Percentiles rank a stretch among this genome's conserved stretches.
Evolutionary conservation across 345 rosid species (phyloP).

Genomic region (Ceriops decandra): DNA sequence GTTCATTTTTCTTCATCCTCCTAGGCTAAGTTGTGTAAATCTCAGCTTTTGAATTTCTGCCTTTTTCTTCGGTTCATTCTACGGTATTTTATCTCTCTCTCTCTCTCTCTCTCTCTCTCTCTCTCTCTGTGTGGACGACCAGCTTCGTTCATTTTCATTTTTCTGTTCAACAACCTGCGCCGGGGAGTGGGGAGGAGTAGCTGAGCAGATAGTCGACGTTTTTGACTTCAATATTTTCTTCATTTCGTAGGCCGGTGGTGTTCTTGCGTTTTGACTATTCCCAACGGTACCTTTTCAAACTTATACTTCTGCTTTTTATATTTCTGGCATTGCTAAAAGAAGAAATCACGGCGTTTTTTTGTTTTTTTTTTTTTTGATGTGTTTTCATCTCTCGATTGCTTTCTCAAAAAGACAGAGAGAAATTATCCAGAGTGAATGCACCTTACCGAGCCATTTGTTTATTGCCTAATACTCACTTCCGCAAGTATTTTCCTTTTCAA

Average conservation of each 20-base stretch:
- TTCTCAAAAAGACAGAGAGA: background rate
- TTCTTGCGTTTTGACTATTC: background rate
- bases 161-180: too few species aligned
- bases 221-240: background rate
- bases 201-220: background rate
- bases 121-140: background rate
- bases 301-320: background rate
- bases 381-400: background rate
- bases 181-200: background rate
- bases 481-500: background rate
- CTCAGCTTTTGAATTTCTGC: background rate
- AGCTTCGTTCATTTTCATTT: too few species aligned
- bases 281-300: background rate
- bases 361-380: background rate
- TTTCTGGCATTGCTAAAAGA: background rate
- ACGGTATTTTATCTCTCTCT: background rate
- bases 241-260: background rate
- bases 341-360: too few species aligned
- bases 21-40: background rate
- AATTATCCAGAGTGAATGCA: background rate
- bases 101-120: background rate
- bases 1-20: too few species aligned
- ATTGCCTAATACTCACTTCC: background rate
- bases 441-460: background rate
- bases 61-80: background rate